Evolutionary conservation across 1,284 basidiomycete genomes (phyloP).

Genomic region (Ustilago curta): DNA sequence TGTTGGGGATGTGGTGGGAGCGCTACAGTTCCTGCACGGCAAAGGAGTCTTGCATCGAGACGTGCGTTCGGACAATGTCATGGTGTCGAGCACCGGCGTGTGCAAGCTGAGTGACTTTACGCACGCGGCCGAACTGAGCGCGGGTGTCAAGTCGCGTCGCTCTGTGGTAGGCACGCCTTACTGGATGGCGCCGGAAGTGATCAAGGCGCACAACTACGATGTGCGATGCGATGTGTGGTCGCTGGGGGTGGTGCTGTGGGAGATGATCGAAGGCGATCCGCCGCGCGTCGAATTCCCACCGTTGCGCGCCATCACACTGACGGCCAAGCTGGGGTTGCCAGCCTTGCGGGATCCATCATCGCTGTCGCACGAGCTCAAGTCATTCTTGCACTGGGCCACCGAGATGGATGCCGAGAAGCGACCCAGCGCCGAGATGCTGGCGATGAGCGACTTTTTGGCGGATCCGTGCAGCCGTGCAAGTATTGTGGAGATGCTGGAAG

Average conservation of each 20-base stretch:
- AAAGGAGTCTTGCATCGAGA: slow-evolving; percentile 56
- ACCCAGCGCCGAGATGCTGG: slow-evolving; percentile 55
- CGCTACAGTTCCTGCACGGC: slow-evolving; percentile 53
- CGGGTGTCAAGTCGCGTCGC: slow-evolving; percentile 21
- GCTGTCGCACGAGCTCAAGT: slow-evolving; percentile 53
- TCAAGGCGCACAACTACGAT: slow-evolving; percentile 55
- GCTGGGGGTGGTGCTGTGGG: slow-evolving; percentile 59
- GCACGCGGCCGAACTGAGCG: slow-evolving; percentile 50
- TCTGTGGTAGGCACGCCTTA: slow-evolving; percentile 61
- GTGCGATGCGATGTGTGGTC: slow-evolving; percentile 59
- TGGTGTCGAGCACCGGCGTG: slow-evolving; percentile 48
- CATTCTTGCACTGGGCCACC: slow-evolving; percentile 60
- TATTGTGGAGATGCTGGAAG: slow-evolving; percentile 41
- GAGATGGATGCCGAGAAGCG: slow-evolving; percentile 59
- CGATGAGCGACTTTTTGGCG: slow-evolving; percentile 52
- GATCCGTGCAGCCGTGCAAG: slow-evolving; percentile 42
- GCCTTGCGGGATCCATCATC: slow-evolving; percentile 31
- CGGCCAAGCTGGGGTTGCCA: slow-evolving; percentile 57
- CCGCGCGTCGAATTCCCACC: slow-evolving; percentile 61
- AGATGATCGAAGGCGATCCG: slow-evolving; percentile 63
- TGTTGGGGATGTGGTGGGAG: slow-evolving; percentile 49
- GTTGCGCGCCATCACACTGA: slow-evolving; percentile 58
- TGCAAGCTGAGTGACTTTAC: slow-evolving; percentile 62
- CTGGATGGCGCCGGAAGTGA: slow-evolving; percentile 67
- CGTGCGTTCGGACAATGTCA: slow-evolving; percentile 58